Evolutionary conservation across 768 basidiomycete genomes (phyloP), one percentile per base, ranked within the genome.

Genomic region (Russula sp.): DNA sequence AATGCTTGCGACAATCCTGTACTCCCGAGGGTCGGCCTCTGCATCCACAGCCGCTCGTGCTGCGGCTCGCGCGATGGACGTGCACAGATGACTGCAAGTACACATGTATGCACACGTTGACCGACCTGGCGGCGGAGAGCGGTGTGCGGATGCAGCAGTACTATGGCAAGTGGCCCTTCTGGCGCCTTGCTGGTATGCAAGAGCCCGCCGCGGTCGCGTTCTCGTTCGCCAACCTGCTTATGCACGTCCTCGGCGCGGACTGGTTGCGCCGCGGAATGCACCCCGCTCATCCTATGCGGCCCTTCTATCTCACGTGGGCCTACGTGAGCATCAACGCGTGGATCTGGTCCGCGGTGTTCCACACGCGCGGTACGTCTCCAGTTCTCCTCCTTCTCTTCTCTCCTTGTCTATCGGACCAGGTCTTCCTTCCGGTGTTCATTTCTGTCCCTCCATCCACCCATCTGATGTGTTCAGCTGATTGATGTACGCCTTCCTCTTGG

Each of bases 121-220:
- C 91, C 5, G 81, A 84, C 65, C 70, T 75, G 8, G 83, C 84
- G 39, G 66, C 82, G n/a, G 56, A 67, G 37, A 68, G 62, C 6
- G 82, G 82, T 0, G 68, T 70, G 45, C 67, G 61, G 2, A 75
- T 90, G 1, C 82, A 89, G 49, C 94, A 97, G 68, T 95, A 90
- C 73, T 84, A 93, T 69, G 97, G 96, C 16, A 98, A 98, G 77
- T 98, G 96, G 96, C 92, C 95, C 0, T 98, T 99, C 73, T 89
- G 86, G 83, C 82, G 95, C 35, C 77, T 89, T 22, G 76, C 78
- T n/a, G 92, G 94, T 35, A 88, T 93, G 74, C 96, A 98, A 71
- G 96, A 99, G 74, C 95, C 96, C 6, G 88, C 94, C 8, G 91
- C 91, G 2, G 94, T 97, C 62, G 74, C 83, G 40, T 97, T 98